Evolutionary conservation across 2,329 filamentous ascomycete species (phyloP).

Genomic region (Fusarium incarnatum): DNA sequence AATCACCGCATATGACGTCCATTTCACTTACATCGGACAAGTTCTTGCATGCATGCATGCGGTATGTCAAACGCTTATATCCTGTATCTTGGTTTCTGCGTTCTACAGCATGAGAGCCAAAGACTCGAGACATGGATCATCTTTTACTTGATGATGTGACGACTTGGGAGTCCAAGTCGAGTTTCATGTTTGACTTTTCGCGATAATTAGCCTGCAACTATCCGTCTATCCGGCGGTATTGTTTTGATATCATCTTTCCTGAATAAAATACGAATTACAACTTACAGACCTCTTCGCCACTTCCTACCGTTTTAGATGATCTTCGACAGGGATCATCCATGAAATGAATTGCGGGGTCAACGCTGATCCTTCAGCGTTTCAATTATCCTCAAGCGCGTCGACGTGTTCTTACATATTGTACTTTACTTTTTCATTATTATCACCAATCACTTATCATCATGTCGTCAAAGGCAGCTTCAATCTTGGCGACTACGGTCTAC

Average conservation of each 20-base stretch:
- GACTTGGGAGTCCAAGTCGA: too few relatives aligned
- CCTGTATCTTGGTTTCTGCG: not conserved
- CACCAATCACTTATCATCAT: not conserved
- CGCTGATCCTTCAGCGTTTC: constrained; percentile 13
- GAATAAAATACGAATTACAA: not conserved
- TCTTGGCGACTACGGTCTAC: constrained; percentile 3
- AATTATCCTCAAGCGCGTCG: constrained; percentile 1
- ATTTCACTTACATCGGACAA: constrained; percentile 3
- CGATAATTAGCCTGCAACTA: not conserved
- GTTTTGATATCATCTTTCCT: not conserved
- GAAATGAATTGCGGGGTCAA: constrained; percentile 6
- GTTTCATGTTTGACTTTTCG: not conserved
- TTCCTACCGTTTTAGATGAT: constrained; percentile 6
- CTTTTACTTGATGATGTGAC: not conserved
- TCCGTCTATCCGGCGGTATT: not conserved
- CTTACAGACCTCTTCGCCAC: not conserved
- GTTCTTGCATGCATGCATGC: not conserved
- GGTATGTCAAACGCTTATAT: constrained; percentile 7
- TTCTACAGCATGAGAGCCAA: constrained; percentile 2
- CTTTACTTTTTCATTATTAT: not conserved
- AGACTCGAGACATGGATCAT: not conserved
- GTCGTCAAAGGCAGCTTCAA: constrained; percentile 4
- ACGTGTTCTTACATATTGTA: not conserved
- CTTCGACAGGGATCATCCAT: constrained; percentile 26
- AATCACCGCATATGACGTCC: constrained; percentile 3